phyloP scores from a whole-genome alignment of 2,329 filamentous ascomycete species.

The Calonectria crousiana region DNA sequence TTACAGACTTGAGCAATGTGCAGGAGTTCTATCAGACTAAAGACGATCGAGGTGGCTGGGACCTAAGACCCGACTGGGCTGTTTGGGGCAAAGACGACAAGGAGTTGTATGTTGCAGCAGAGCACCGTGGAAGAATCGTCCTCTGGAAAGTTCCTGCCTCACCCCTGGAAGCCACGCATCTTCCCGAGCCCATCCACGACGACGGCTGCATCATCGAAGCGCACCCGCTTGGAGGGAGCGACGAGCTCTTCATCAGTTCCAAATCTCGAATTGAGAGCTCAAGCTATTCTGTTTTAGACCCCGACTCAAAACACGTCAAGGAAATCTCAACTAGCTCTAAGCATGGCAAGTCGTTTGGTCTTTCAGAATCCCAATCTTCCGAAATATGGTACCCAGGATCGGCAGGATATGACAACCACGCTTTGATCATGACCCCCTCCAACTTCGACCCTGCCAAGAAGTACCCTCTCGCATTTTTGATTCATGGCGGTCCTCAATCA shows the following conservation, averaged over 20 bases:
- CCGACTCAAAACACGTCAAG: slow-evolving; percentile 49
- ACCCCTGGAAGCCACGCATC: slow-evolving; percentile 60
- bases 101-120: slow-evolving; percentile 79
- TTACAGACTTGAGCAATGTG: slow-evolving; percentile 67
- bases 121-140: slow-evolving; percentile 73
- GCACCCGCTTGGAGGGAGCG: slow-evolving; percentile 61
- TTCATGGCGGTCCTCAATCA: slow-evolving; percentile 86
- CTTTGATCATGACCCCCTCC: slow-evolving; percentile 74
- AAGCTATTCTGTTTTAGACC: slow-evolving; percentile 72
- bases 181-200: slow-evolving; percentile 63
- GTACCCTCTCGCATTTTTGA: slow-evolving; percentile 83
- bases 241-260: slow-evolving; percentile 72
- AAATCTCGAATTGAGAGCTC: slow-evolving; percentile 80
- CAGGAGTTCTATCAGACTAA: slow-evolving; percentile 72
- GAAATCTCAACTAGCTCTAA: slow-evolving; percentile 74
- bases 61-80: slow-evolving; percentile 67
- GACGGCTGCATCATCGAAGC: slow-evolving; percentile 68
- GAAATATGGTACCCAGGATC: slow-evolving; percentile 79
- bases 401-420: slow-evolving; percentile 75
- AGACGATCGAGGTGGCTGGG: slow-evolving; percentile 74
- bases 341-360: slow-evolving; percentile 74
- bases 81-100: slow-evolving; percentile 70
- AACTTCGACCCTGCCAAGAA: slow-evolving; percentile 77
- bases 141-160: slow-evolving; percentile 73
- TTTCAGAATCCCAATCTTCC: slow-evolving; percentile 72